A percentile compares a stretch with the other conserved stretches of the same genome.
Evolutionary conservation across 2,329 filamentous ascomycete genomes (phyloP).

Genomic region (Epichloe festucae): DNA sequence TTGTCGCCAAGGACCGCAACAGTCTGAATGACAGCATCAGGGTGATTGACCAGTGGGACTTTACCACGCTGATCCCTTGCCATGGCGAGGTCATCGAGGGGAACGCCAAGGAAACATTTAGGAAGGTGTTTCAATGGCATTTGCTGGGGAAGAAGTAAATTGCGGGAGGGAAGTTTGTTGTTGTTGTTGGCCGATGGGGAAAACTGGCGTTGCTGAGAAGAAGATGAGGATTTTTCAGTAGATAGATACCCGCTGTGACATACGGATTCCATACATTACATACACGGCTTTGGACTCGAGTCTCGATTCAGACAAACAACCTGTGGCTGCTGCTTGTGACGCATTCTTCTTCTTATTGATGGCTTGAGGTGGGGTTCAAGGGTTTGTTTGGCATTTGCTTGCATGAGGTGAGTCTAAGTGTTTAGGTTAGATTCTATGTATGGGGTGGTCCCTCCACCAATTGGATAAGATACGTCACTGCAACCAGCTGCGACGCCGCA

Average conservation of each 20-base stretch:
- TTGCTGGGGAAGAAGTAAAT: slow-evolving; percentile 29
- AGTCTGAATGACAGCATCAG: slow-evolving; percentile 58
- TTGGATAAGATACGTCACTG: background rate
- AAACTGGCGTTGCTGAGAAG: too few species aligned
- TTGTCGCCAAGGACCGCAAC: slow-evolving; percentile 45
- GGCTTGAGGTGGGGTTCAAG: too few species aligned
- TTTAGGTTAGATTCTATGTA: too few species aligned
- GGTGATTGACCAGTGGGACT: slow-evolving; percentile 69
- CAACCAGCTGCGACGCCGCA: background rate
- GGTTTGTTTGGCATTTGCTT: too few species aligned
- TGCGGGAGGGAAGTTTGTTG: background rate
- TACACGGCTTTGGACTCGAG: too few species aligned
- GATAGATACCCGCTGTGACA: too few species aligned
- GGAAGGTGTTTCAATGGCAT: slow-evolving; percentile 76
- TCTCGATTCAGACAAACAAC: too few species aligned
- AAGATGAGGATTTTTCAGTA: too few species aligned
- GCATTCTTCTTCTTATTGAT: background rate
- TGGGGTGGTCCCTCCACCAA: background rate
- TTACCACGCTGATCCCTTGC: slow-evolving; percentile 75
- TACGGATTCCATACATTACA: too few species aligned
- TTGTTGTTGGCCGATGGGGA: background rate
- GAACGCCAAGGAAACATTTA: slow-evolving; percentile 60
- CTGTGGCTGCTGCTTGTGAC: background rate
- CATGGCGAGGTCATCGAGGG: slow-evolving; percentile 82
- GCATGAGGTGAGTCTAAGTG: too few species aligned